These are phyloP conservation scores for Blastocystis hominis DNA, from an alignment of 352 stramenopile genomes.

Conservation along the genomic window DNA sequence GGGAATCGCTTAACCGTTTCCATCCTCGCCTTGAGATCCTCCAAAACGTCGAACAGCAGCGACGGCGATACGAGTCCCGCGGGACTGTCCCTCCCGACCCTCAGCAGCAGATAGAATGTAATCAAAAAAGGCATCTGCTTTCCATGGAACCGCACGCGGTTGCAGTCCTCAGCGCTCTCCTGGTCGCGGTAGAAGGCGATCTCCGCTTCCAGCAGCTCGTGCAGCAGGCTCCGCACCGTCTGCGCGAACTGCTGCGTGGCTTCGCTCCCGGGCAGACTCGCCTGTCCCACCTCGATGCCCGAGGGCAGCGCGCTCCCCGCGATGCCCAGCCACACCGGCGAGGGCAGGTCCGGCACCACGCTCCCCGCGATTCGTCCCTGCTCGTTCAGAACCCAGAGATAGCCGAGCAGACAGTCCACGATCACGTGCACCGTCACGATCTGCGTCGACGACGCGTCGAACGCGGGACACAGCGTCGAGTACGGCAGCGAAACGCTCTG, in stretches of 20 bases:
- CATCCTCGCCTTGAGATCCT: background rate
- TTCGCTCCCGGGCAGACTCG: background rate
- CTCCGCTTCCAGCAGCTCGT: background rate
- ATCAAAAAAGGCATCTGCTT: background rate
- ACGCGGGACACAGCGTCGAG: background rate
- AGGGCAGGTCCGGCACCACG: background rate
- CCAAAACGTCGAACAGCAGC: background rate
- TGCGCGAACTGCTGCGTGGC: background rate
- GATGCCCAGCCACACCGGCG: background rate
- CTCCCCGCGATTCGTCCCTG: background rate
- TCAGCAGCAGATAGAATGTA: background rate
- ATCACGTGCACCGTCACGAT: background rate
- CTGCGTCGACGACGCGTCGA: background rate
- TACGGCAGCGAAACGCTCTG: background rate
- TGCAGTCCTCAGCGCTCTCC: background rate
- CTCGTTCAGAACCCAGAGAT: constrained; percentile 24
- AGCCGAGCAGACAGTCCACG: background rate
- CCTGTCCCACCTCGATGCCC: background rate
- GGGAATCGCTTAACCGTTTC: background rate
- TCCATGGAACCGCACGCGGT: background rate
- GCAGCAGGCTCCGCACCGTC: background rate
- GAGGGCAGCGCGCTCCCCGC: background rate
- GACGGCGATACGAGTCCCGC: background rate
- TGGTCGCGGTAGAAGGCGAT: background rate
- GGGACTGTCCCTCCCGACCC: too few species aligned